Evolutionary conservation across 164 flowering plant genomes (phyloP), one percentile per base, ranked within the genome.

Genomic region (Hamamelis virginiana): DNA sequence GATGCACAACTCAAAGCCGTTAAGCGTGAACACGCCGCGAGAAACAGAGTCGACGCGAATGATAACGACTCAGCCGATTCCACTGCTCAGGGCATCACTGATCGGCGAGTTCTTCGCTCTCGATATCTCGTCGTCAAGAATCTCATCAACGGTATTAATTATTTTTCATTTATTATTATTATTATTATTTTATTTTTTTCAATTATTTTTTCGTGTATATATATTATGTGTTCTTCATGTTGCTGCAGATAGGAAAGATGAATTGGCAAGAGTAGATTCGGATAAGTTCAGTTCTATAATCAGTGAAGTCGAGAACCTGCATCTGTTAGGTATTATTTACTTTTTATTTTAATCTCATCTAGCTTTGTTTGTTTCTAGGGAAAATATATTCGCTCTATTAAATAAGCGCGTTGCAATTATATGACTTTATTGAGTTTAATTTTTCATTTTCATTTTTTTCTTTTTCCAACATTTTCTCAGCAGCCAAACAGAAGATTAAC

Each of bases 231-330:
- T 12, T 59, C 21, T 59, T 72, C 38, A 38, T 33, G 41, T 65
- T 48, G 19, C 72, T 79, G 85, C 86, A 94, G 97, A 87, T 65
- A 76, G 77, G 62, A 83, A 81, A 46, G 95, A 92, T 25, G 90
- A 89, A 57, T 65, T 91, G 9, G 72, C 82, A 3, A 78, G 70
- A 11, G 72, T 47, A 8, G 90, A 83, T 68, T 81, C 90, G 16
- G 80, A 84, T 23, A 85, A 80, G 62, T 92, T 94, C 69, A 72
- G 59, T 5, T 57, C 80, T 0, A 78, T 94, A 3, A 72, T 94
- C 51, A 68, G 51, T 9, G 80, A 90, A 83, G 91, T 91, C 5
- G 95, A 94, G 26, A 77, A 56, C 59, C 72, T 94, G 83, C 93
- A 91, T 74, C 72, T 80, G 27, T 72, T 55, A 41, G 98, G 97